A percentile compares a stretch with the other conserved stretches of the same genome.
Evolutionary conservation across 2,329 filamentous ascomycete genomes (phyloP).

Genomic region (Neoscytalidium dimidiatum): DNA sequence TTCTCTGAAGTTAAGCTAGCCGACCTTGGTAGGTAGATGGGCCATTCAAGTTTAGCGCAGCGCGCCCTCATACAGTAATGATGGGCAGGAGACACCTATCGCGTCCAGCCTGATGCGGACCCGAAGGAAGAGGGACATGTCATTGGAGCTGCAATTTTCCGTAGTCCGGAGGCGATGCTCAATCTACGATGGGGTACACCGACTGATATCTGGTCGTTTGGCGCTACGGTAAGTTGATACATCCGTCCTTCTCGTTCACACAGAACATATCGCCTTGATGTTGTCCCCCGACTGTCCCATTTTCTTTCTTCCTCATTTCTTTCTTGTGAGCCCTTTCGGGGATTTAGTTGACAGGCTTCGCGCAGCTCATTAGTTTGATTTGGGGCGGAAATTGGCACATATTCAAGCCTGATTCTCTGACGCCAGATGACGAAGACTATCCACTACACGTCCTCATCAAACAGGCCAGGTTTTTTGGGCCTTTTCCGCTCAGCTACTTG

Average conservation of each 20-base stretch:
- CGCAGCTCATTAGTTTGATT: conserved; percentile 32
- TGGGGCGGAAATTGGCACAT: conserved; percentile 30
- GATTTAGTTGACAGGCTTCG: conserved; percentile 12
- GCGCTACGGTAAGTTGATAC: conserved; percentile 34
- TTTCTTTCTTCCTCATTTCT: neutral
- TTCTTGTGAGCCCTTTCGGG: no score
- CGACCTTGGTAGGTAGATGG: neutral
- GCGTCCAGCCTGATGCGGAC: neutral
- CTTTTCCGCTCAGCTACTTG: neutral
- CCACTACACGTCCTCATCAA: neutral
- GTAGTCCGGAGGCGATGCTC: conserved; percentile 40
- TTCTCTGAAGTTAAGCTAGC: neutral
- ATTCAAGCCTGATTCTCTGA: conserved; percentile 27
- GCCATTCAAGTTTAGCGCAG: neutral
- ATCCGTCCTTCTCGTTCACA: neutral
- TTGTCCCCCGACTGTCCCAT: no score
- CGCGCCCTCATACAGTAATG: neutral
- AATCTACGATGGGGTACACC: conserved; percentile 38
- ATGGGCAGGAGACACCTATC: neutral
- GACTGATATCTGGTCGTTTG: conserved; percentile 45
- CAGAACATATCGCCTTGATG: neutral
- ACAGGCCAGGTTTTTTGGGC: neutral
- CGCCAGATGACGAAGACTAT: neutral
- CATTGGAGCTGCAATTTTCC: conserved; percentile 41
- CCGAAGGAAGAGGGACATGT: conserved; percentile 24